These are phyloP conservation scores for Harrya chromipes DNA, from an alignment of 768 basidiomycete species.

Conservation along the genomic window DNA sequence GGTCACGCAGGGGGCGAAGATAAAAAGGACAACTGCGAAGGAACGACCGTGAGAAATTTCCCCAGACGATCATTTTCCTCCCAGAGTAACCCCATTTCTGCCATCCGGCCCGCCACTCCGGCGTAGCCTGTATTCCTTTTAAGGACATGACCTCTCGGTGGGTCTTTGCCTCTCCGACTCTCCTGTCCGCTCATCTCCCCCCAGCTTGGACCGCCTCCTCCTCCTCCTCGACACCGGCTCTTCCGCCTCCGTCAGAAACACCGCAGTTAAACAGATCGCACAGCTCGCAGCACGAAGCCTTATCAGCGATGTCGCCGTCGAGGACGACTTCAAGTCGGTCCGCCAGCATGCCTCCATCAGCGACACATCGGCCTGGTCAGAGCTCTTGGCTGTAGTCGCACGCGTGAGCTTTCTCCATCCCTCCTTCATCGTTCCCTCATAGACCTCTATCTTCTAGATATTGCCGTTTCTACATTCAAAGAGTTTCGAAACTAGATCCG, in stretches of 20 bases:
- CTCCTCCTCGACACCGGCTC: conserved; percentile 94
- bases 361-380: conserved; percentile 82
- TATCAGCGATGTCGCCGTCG: conserved; percentile 74
- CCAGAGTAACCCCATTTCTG: conserved; percentile 41
- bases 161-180: conserved; percentile 2
- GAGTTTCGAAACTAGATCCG: conserved; percentile 87
- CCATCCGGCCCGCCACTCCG: conserved; percentile 39
- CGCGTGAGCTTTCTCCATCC: conserved; percentile 47
- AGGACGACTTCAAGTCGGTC: conserved; percentile 66
- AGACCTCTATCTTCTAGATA: conserved; percentile 48
- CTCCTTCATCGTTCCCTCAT: not conserved
- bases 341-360: conserved; percentile 55
- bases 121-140: conserved; percentile 55
- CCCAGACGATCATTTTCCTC: conserved; percentile 45
- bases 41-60: conserved; percentile 47
- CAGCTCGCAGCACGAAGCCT: conserved; percentile 87
- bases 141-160: conserved; percentile 77
- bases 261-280: conserved; percentile 96
- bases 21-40: conserved; percentile 58
- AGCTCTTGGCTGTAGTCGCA: conserved; percentile 88
- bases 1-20: conserved; percentile 48
- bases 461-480: conserved; percentile 89
- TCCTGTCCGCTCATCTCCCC: not conserved
- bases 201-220: conserved; percentile 94
- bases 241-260: conserved; percentile 81